These are phyloP conservation scores for Pseudonitzschia delicatissima DNA, from an alignment of 108 stramenopile species.

Conservation along the genomic window DNA sequence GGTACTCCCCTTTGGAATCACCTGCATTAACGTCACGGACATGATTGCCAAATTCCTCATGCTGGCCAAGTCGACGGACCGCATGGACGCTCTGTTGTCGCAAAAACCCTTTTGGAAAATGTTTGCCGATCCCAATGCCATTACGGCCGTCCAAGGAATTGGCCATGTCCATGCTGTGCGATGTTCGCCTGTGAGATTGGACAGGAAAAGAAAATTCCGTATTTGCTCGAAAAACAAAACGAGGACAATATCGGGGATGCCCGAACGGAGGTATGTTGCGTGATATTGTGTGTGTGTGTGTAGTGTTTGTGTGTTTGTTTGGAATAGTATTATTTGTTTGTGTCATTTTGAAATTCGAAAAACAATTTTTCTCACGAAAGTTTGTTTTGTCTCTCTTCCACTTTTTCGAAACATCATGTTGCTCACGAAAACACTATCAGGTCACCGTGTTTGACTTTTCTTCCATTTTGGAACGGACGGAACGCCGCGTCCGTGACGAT, in stretches of 20 bases:
- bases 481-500: slow-evolving; percentile 76
- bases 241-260: slow-evolving; percentile 23
- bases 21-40: slow-evolving; percentile 84
- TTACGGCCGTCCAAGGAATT: slow-evolving; percentile 78
- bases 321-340: not conserved
- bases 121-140: slow-evolving; percentile 85
- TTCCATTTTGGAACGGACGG: slow-evolving; percentile 71
- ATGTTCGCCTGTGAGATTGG: slow-evolving; percentile 73
- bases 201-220: slow-evolving; percentile 30
- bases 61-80: slow-evolving; percentile 73
- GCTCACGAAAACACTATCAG: too few species aligned
- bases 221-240: slow-evolving; percentile 16
- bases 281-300: not conserved
- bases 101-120: slow-evolving; percentile 90
- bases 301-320: slow-evolving; percentile 6
- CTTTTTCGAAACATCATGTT: not conserved
- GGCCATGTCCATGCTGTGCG: slow-evolving; percentile 68
- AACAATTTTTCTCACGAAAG: too few species aligned
- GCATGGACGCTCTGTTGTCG: slow-evolving; percentile 81
- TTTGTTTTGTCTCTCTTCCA: not conserved
- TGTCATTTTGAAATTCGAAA: too few species aligned
- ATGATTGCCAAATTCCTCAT: slow-evolving; percentile 87
- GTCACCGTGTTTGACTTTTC: slow-evolving; percentile 90
- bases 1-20: slow-evolving; percentile 85
- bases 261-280: slow-evolving; percentile 20